Base-by-base conservation (phyloP, 257 asterid genomes). In the Solanum acaule region DNA sequence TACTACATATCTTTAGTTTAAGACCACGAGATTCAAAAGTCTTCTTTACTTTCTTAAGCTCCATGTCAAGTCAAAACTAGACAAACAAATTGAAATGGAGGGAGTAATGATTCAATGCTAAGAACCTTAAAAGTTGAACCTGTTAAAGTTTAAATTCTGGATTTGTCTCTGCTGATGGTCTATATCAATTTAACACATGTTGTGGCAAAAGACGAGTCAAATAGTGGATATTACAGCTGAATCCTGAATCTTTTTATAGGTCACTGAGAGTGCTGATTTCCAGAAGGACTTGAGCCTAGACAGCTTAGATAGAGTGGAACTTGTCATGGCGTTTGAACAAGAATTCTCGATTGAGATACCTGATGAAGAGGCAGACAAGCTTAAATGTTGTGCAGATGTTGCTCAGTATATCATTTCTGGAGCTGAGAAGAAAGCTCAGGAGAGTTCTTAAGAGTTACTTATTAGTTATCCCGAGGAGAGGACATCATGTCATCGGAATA, bases 301-400 rank as follows among this genome's bases (percentile, higher is more conserved):
- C 87, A 95, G 98, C 89, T 91, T 95, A 38, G 98, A 95, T 85
- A 91, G 94, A 52, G 98, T 95, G 85, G 98, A 95, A 87, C 96
- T 95, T 86, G 96, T 94, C 52, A 95, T 95, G 98, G 96, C 96
- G 2, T 91, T 95, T 87, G 96, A 95, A 93, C 94, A 94, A 89
- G 98, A 95, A 84, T 95, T 95, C 89, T 92, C 95, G 1, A 89
- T 95, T n/a, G 98, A 93, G 91, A 94, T 95, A 91, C 96, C 98
- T 38, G 98, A 95, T 82, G 96, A 88, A 8, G 95, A 94, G 73
- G 96, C 96, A 11, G 98, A 95, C 88, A 95, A 92, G 93, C 93
- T 95, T 59, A 95, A 93, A 90, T 93, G 96, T 70, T 95, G 98
- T 87, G 95, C 94, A 11, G 97, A 94, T 90, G 97, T 95, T 49